Evolutionary conservation across 805 yeast species (phyloP), one percentile per base, ranked within the genome.

Genomic region (Nematodospora valgi): DNA sequence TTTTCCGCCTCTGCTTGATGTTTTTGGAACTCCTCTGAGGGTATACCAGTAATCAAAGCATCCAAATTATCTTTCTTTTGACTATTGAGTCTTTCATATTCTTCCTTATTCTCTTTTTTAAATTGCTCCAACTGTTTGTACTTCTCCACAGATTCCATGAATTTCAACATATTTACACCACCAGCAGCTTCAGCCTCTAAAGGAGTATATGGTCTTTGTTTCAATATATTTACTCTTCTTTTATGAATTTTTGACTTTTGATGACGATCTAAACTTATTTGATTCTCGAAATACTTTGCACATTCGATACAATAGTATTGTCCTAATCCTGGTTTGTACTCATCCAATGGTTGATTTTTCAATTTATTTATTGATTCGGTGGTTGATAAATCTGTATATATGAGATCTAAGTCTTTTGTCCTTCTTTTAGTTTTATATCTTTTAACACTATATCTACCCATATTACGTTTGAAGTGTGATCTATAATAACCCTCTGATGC

Each of bases 291-390:
- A 60, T 93, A 87, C 56, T 82, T 85, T 32, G 95, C 94, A 70
- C 99, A 93, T 45, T 88, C 95, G 35, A 93, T 72, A 61, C 98
- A 93, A 59, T 86, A 93, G 60, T 77, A 82, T 61, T 93, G 98
- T 11, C 96, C 99, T 46, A 93, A 64, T 1, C 99, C 99, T 1
- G 97, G 89, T 54, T 82, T 82, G 28, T 80, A 77, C 62, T 91
- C 98, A 59, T 91, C 96, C 38, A 85, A 59, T 4, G 86, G 84
- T 60, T 91, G 98, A 55, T 84, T 80, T 54, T 85, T 74, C 38
- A 88, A 68, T 27, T 70, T 65, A 37, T 71, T 59, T 37, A 87
- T 81, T n/a, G 81, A 64, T 24, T 80, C 83, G 25, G 74, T 69
- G 3, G 78, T 60, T 2, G 82, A 65, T 34, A 93, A 59, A 52